Evolutionary conservation across 345 rosid genomes (phyloP).

Genomic region (Geranium rotundifolium): DNA sequence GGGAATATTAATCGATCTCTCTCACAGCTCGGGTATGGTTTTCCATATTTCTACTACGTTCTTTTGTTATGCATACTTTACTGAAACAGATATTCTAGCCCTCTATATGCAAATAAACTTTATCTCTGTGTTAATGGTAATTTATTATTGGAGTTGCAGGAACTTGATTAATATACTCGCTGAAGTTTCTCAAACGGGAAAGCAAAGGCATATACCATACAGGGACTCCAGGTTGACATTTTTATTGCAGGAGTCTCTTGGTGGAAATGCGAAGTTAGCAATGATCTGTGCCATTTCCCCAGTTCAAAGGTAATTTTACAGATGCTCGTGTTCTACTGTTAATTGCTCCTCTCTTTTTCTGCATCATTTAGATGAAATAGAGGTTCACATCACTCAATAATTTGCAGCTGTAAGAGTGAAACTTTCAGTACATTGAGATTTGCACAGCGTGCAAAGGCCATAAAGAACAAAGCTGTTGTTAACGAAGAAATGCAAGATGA

Average conservation of each 20-base stretch:
- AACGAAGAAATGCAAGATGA: conserved; percentile 96
- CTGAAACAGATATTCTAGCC: not conserved
- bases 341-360: conserved; percentile 2
- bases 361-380: not conserved
- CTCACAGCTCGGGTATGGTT: conserved; percentile 93
- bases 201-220: conserved; percentile 97
- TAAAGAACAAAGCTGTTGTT: conserved; percentile 89
- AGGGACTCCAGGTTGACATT: conserved; percentile 98
- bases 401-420: conserved; percentile 83
- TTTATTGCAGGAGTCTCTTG: conserved; percentile 93
- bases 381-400: conserved; percentile 12
- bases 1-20: conserved; percentile 96
- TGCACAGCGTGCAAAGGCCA: conserved; percentile 95
- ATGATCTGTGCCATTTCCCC: conserved; percentile 98
- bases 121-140: not conserved
- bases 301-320: conserved; percentile 51
- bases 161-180: conserved; percentile 97
- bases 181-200: conserved; percentile 91
- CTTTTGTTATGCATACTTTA: not conserved
- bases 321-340: conserved; percentile 2
- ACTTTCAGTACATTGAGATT: conserved; percentile 92
- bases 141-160: conserved; percentile 38
- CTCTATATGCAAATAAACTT: not conserved
- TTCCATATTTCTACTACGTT: conserved; percentile 2
- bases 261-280: conserved; percentile 97